Evolutionary conservation across 305 asterid species (phyloP), one percentile per base, ranked within the genome.

Genomic region (Nicotiana rustica): DNA sequence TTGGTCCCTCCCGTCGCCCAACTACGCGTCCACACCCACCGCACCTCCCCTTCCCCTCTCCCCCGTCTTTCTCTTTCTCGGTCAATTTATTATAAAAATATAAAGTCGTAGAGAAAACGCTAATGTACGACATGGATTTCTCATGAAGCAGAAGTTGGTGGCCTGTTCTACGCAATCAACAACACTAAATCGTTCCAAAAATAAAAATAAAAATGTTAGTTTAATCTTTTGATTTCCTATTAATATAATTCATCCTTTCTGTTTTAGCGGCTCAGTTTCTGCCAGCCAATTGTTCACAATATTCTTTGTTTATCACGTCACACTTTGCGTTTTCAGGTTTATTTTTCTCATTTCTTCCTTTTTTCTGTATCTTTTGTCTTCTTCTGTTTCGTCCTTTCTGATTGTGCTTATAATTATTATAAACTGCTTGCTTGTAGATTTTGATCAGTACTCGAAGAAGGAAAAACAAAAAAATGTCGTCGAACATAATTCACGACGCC

Each of bases 401-500:
- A 44, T 44, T 18, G 61, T 71, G 78, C 10, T 47, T 71, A 33
- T 33, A 29, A 21, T 71, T 71, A 71, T 47, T 8, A 2, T 44
- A 4, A 69, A 18, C 56, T 18, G n/a, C 10, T 41, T 69, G 57
- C 14, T 38, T 71, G 19, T 71, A 47, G 78, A 71, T 44, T 70
- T 71, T 71, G 78, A 47, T 68, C 31, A 82, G 82, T 49, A 36
- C 69, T 31, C 83, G 82, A 13, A 84, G 81, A 68, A 87, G 84
- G 79, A 29, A 85, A 70, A 56, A 81, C 25, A 68, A 55, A 57
- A 82, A 65, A 56, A 88, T 86, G 95, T 85, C 91, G 88, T 78
- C 77, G 80, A 90, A 88, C 82, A 59, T 88, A 66, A 86, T 89
- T 82, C 82, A 60, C 41, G 94, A 89, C 36, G 91, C 87, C 65